Base-by-base conservation (phyloP, 345 rosid genomes). In the Balakata baccata region DNA sequence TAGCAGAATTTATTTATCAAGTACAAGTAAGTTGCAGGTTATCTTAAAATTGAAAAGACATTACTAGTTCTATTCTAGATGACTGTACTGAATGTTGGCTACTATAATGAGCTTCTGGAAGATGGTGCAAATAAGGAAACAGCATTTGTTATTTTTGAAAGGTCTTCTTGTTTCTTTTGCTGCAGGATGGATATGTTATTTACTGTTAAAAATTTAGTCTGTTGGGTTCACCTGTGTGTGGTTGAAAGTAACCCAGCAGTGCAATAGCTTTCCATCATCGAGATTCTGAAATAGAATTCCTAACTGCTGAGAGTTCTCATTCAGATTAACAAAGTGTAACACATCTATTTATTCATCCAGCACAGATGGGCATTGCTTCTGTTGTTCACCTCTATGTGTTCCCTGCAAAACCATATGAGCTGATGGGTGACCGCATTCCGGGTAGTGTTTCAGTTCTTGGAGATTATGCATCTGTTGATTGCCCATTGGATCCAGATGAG, bases 341-440 rank as follows among this genome's bases (percentile, higher is more conserved):
- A 74, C 74, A 62, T 75, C 58, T 76, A 60, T 81, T 75, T 85
- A 73, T 87, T 86, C 79, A 82, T 86, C 86, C 86, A 88, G 89
- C 72, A 81, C 98, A 96, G 99, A 96, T 96, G 99, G 94, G 93
- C 81, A 87, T 96, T 74, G 99, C 99, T 85, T 93, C 98, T 23
- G 74, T 88, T 69, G 97, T 93, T 83, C 99, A 96, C 87, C 85
- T 96, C 1, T 91, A 87, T 79, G 99, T 93, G 71, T 96, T 90
- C 86, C 98, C 99, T 67, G 87, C 97, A 68, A 90, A 83, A 77
- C 98, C 98, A 22, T 95, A 95, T 25, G 87, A 92, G 83, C 83
- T 87, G 78, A 83, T 95, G 92, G 99, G 99, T 78, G 99, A 92
- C 75, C 85, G 84, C 70, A 79, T 88, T 76, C 73, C 87, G 20